Conservation (phyloP, 495 filamentous ascomycete genomes). For the Penicillium atrosanguineum region DNA sequence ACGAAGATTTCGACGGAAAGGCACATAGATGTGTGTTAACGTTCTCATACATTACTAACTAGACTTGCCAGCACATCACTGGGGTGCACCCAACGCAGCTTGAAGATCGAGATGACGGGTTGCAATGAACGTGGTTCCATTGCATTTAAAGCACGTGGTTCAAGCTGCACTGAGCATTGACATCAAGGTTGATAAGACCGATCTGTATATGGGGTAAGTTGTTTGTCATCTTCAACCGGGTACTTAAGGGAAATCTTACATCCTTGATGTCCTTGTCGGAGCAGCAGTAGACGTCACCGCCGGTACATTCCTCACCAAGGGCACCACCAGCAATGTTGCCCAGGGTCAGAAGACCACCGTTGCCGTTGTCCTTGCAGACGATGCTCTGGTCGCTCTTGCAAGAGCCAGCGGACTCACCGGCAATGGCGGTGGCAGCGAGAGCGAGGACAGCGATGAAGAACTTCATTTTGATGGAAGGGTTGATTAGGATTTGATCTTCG, state of each 20-base stretch:
- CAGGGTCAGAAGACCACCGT: conserved; percentile 6
- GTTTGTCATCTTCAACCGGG: not conserved
- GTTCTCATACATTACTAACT: not conserved
- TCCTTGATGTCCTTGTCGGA: not conserved
- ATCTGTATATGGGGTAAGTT: not conserved
- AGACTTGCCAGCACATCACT: not conserved
- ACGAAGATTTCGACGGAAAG: not conserved
- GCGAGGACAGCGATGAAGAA: conserved; percentile 1
- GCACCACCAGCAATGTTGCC: conserved; percentile 9
- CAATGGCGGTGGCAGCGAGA: conserved; percentile 1
- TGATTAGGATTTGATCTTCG: not conserved
- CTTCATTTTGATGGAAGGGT: not conserved
- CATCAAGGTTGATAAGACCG: conserved; percentile 4
- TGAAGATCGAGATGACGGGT: not conserved
- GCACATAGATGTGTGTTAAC: not conserved
- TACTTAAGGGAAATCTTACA: not conserved
- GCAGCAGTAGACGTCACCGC: conserved; percentile 14
- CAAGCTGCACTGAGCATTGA: conserved; percentile 3
- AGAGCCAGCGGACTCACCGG: not conserved
- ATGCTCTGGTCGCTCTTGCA: conserved; percentile 9
- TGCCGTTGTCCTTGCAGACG: conserved; percentile 9
- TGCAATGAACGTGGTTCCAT: not conserved
- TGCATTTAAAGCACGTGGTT: conserved; percentile 5
- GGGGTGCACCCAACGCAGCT: not conserved
- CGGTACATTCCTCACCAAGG: conserved; percentile 5